These are phyloP conservation scores for Zancudomyces culisetae DNA, from an alignment of 371 early-diverging fungal genomes.

Conservation along the genomic window DNA sequence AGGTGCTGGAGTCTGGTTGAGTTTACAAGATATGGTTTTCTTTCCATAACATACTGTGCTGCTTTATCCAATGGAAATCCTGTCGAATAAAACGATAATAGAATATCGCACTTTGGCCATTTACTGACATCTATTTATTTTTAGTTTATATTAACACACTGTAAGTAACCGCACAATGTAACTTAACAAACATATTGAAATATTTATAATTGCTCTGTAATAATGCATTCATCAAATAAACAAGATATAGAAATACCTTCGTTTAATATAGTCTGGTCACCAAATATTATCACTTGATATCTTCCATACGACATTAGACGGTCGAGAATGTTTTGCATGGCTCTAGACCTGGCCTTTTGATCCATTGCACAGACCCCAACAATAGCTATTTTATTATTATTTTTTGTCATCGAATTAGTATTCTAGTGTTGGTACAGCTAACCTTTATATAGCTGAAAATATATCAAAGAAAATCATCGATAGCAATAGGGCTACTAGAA, in stretches of 20 bases:
- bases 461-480: too few species aligned
- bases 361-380: constrained; percentile 89
- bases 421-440: too few species aligned
- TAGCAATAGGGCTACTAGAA: too few species aligned
- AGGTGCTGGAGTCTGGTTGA: constrained; percentile 76
- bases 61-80: constrained; percentile 94
- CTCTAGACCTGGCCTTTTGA: constrained; percentile 83
- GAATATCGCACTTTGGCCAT: constrained; percentile 94
- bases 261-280: constrained; percentile 89
- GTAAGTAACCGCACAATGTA: too few species aligned
- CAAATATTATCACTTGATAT: constrained; percentile 80
- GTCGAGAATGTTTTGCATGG: constrained; percentile 88
- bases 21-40: constrained; percentile 80
- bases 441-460: too few species aligned
- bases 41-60: constrained; percentile 61
- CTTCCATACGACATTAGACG: constrained; percentile 50
- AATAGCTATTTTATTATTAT: constrained; percentile 5
- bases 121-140: constrained; percentile 32
- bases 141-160: too few species aligned
- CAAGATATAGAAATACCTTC: too few species aligned
- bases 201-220: too few species aligned
- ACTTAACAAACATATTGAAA: too few species aligned
- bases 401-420: neutral
- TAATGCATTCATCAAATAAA: too few species aligned
- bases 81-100: constrained; percentile 88